Evolutionary conservation across 202 grass and related monocot genomes (phyloP).

Genomic region (Zizania palustris): DNA sequence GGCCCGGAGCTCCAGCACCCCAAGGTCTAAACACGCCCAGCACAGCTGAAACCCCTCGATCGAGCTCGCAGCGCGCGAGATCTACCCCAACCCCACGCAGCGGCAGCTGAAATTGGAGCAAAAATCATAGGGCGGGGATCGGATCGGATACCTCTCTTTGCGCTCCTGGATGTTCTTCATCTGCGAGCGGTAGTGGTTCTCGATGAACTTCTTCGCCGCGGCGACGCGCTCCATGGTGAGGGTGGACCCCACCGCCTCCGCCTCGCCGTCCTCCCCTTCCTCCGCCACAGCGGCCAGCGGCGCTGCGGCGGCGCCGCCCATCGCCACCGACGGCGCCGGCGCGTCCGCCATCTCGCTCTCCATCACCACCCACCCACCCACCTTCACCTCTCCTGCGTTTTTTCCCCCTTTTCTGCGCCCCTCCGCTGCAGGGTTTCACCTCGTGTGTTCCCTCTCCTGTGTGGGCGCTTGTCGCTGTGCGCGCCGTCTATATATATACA

Average conservation of each 20-base stretch:
- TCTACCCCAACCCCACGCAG: conserved; percentile 19
- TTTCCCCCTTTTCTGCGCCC: conserved; percentile 11
- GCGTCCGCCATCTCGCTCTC: conserved; percentile 60
- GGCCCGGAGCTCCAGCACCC: conserved; percentile 3
- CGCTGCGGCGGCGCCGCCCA: conserved; percentile 31
- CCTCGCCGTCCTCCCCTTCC: conserved; percentile 36
- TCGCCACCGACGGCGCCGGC: conserved; percentile 23
- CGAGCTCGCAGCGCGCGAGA: conserved; percentile 42
- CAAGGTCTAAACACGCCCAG: conserved; percentile 13
- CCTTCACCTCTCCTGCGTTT: conserved; percentile 29
- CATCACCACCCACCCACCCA: conserved; percentile 39
- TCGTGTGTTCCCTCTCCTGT: conserved; percentile 22
- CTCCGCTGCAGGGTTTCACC: not conserved
- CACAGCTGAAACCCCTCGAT: conserved; percentile 42
- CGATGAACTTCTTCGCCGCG: conserved; percentile 96
- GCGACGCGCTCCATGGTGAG: conserved; percentile 96
- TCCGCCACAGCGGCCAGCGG: conserved; percentile 54
- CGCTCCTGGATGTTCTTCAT: conserved; percentile 90
- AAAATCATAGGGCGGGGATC: not conserved
- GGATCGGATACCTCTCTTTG: conserved; percentile 72
- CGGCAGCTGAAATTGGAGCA: conserved; percentile 1
- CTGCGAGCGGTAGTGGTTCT: conserved; percentile 97
- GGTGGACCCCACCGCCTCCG: conserved; percentile 54
- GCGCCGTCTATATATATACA: conserved; percentile 35
- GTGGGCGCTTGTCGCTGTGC: conserved; percentile 50